Percentiles rank a stretch among this genome's conserved stretches.
phyloP scores from a whole-genome alignment of 2,329 filamentous ascomycete genomes.

The Talaromyces sp. region DNA sequence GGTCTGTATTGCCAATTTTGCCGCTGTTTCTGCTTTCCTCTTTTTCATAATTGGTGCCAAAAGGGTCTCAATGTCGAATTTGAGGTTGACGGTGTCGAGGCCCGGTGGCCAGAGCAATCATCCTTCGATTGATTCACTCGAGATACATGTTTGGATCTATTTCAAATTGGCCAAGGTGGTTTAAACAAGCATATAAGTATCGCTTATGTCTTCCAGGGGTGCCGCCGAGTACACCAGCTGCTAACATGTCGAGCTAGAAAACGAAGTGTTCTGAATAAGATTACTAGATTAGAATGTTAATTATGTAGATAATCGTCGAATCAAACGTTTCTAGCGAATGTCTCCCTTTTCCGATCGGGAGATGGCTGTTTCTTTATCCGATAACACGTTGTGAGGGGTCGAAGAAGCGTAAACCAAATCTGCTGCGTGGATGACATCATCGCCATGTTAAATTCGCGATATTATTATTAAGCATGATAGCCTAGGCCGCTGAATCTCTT shows the following conservation, averaged over 20 bases:
- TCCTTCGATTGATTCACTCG: slow-evolving; percentile 22
- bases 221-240: not conserved
- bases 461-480: not conserved
- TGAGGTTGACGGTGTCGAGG: slow-evolving; percentile 20
- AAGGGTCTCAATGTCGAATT: slow-evolving; percentile 7
- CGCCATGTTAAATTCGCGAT: not conserved
- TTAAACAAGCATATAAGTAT: slow-evolving; percentile 19
- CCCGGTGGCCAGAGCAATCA: slow-evolving; percentile 19
- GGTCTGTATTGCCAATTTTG: not conserved
- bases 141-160: slow-evolving; percentile 21
- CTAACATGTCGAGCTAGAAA: not conserved
- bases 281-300: too few relatives aligned
- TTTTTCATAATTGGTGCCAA: not conserved
- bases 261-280: too few relatives aligned
- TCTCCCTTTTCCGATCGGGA: too few relatives aligned
- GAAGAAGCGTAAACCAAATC: too few relatives aligned
- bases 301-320: too few relatives aligned
- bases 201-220: slow-evolving; percentile 5
- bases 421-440: too few relatives aligned
- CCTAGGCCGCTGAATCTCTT: not conserved
- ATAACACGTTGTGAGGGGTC: too few relatives aligned
- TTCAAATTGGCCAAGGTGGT: slow-evolving; percentile 20
- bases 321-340: too few relatives aligned
- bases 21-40: not conserved
- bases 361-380: too few relatives aligned